Conservation (phyloP, 164 flowering plant genomes). For the Taxillus chinensis region DNA sequence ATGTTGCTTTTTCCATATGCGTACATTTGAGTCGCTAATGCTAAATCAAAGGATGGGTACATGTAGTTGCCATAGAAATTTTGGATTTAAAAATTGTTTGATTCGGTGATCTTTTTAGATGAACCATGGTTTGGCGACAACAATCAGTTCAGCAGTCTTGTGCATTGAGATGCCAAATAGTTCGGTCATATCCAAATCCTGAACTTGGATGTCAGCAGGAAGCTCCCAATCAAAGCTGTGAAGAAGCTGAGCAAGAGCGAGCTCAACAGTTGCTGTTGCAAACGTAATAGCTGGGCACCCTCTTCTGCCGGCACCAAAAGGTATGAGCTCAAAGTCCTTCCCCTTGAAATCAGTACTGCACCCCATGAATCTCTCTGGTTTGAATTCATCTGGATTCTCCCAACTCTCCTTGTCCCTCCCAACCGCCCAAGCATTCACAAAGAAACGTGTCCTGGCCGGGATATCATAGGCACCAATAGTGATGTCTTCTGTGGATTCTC, state of each 20-base stretch:
- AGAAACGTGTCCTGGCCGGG: conserved; percentile 35
- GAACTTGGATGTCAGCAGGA: conserved; percentile 22
- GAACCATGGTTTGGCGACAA: conserved; percentile 26
- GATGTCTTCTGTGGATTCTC: conserved; percentile 34
- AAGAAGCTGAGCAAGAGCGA: conserved; percentile 46
- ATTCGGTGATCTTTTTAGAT: not conserved
- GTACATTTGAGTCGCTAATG: no score
- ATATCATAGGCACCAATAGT: conserved; percentile 31
- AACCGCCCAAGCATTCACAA: conserved; percentile 46
- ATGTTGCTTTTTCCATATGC: no score
- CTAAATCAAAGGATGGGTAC: no score
- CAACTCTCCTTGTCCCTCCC: conserved; percentile 40
- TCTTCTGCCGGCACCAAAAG: conserved; percentile 52
- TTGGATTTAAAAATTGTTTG: not conserved
- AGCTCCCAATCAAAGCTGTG: conserved; percentile 47
- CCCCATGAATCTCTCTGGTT: conserved; percentile 44
- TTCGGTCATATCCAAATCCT: conserved; percentile 41
- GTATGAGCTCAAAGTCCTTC: conserved; percentile 33
- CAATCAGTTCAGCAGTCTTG: conserved; percentile 17
- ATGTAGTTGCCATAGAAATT: not conserved
- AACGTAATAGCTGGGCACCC: conserved; percentile 41
- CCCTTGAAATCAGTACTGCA: conserved; percentile 36
- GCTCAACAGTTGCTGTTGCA: conserved; percentile 29
- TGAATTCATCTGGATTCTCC: conserved; percentile 34
- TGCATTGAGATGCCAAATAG: conserved; percentile 41